These are phyloP conservation scores for Kazachstania taianensis DNA, from an alignment of 805 yeast species.

Conservation along the genomic window DNA sequence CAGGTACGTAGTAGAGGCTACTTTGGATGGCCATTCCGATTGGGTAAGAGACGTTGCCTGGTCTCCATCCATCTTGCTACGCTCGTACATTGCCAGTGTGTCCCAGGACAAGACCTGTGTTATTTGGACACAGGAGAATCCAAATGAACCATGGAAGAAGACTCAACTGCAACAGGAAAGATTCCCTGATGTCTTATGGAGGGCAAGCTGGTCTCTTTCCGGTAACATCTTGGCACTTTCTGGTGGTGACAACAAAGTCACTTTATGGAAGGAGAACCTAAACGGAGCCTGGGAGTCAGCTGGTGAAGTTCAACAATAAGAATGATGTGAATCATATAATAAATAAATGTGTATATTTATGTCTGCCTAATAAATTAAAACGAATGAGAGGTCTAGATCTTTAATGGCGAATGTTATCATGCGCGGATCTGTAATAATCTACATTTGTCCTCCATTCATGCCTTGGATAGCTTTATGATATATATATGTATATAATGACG, in stretches of 20 bases:
- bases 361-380: too few relatives aligned
- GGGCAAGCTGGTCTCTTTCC: constrained; percentile 93
- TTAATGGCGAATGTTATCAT: too few relatives aligned
- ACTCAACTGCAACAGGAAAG: constrained; percentile 62
- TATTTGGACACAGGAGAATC: constrained; percentile 82
- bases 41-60: constrained; percentile 99
- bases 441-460: too few relatives aligned
- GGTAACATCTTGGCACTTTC: constrained; percentile 93
- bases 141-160: constrained; percentile 68
- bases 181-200: constrained; percentile 97
- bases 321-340: too few relatives aligned
- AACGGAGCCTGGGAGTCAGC: constrained; percentile 94
- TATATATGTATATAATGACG: too few relatives aligned
- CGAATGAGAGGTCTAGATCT: too few relatives aligned
- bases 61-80: constrained; percentile 85
- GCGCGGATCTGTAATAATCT: too few relatives aligned
- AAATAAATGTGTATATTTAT: too few relatives aligned
- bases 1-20: constrained; percentile 62
- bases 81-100: constrained; percentile 89
- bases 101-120: constrained; percentile 93
- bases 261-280: constrained; percentile 91
- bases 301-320: constrained; percentile 83
- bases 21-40: constrained; percentile 83
- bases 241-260: constrained; percentile 93
- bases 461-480: too few relatives aligned